Base-by-base conservation (phyloP, 192 early-diverging fungal genomes). In the Polychytrium aggregatum region DNA sequence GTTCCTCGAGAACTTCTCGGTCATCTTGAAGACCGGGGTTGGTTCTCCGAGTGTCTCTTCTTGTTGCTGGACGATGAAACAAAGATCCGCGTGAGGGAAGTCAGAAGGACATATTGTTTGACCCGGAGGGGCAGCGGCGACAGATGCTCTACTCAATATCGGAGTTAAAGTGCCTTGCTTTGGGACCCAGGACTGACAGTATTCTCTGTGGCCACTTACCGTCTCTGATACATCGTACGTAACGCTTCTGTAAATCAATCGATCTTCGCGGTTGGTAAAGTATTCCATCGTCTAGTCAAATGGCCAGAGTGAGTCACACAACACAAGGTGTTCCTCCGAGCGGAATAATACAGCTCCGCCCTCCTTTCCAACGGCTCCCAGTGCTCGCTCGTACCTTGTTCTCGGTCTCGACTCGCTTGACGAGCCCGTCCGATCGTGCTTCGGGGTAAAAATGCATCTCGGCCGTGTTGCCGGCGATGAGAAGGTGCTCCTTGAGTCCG, bases 11-110 rank as follows among this genome's bases (percentile, higher is more conserved):
- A 71, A 72, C 41, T 79, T 79, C 43, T 79, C 76, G 21, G 76
- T 62, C 76, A 79, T 79, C 33, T 79, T 79, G 1, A 68, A 29
- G 14, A 76, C 56, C n/a, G n/a, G n/a, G n/a, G n/a, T n/a, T n/a
- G n/a, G n/a, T n/a, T n/a, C n/a, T n/a, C n/a, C n/a, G n/a, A n/a
- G n/a, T n/a, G n/a, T n/a, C n/a, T n/a, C n/a, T n/a, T n/a, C n/a
- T n/a, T n/a, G n/a, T n/a, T n/a, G n/a, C n/a, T n/a, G n/a, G n/a
- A n/a, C n/a, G n/a, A n/a, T n/a, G n/a, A n/a, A n/a, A n/a, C n/a
- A n/a, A n/a, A n/a, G n/a, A n/a, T n/a, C n/a, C n/a, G n/a, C n/a
- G n/a, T n/a, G n/a, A n/a, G n/a, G n/a, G n/a, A n/a, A n/a, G n/a
- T n/a, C n/a, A n/a, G n/a, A n/a, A n/a, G n/a, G n/a, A n/a, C n/a